phyloP scores from a whole-genome alignment of 192 early-diverging fungal species.

The Lunasporangiospora selenospora region DNA sequence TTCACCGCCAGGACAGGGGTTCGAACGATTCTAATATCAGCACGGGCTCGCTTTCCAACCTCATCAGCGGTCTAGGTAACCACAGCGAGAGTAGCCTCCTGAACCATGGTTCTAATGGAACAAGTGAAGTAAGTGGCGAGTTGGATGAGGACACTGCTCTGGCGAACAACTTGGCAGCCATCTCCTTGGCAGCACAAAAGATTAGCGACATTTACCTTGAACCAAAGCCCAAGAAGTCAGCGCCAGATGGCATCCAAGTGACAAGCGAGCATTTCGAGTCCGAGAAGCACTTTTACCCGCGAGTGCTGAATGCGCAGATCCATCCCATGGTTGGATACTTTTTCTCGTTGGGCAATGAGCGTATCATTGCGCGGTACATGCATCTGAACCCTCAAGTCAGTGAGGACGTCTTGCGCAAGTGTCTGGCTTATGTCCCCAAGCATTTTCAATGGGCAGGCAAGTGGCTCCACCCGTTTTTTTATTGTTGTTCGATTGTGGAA shows the following conservation, averaged over 20 bases:
- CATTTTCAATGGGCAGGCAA: constrained; percentile 87
- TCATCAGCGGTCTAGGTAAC: no score
- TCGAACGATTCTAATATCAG: constrained; percentile 17
- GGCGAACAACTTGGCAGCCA: constrained; percentile 45
- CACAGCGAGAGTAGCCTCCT: no score
- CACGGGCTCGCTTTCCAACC: neutral
- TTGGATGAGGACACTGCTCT: constrained; percentile 27
- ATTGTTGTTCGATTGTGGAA: neutral
- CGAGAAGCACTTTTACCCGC: constrained; percentile 87
- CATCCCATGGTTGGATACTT: constrained; percentile 87
- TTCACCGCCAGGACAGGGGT: constrained; percentile 4
- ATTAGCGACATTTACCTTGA: constrained; percentile 45
- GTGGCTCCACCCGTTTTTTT: constrained; percentile 7
- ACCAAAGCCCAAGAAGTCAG: constrained; percentile 40
- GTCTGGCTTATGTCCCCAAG: constrained; percentile 72
- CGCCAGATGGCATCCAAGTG: constrained; percentile 24
- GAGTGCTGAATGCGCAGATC: constrained; percentile 87
- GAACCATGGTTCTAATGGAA: no score
- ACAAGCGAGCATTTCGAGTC: constrained; percentile 70
- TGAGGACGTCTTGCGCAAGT: constrained; percentile 61
- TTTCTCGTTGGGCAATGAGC: constrained; percentile 85
- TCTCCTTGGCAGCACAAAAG: constrained; percentile 44
- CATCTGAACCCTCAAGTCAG: constrained; percentile 88
- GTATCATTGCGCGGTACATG: constrained; percentile 87
- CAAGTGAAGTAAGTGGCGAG: no score